phyloP scores from a whole-genome alignment of 2,329 filamentous ascomycete species.

The Aspergillus ustus region DNA sequence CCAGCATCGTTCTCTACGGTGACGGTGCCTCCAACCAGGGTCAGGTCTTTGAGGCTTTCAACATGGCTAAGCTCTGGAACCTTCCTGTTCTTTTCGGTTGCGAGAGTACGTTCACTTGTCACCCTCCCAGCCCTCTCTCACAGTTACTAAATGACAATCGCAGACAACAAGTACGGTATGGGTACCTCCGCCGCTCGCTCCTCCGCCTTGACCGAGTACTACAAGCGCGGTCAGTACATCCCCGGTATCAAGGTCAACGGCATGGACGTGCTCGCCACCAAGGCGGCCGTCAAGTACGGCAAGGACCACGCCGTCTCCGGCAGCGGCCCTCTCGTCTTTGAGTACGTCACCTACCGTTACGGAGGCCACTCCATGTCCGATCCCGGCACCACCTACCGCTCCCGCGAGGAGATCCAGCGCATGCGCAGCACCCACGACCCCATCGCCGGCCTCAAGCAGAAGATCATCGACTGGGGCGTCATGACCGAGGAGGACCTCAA shows the following conservation, averaged over 20 bases:
- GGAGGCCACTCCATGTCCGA: slow-evolving; percentile 99
- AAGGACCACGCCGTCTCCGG: slow-evolving; percentile 82
- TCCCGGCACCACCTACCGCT: slow-evolving; percentile 98
- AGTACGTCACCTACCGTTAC: slow-evolving; percentile 99
- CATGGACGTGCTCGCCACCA: slow-evolving; percentile 98
- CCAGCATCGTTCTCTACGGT: slow-evolving; percentile 89
- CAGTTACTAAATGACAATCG: slow-evolving; percentile 1
- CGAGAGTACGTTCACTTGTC: slow-evolving; percentile 73
- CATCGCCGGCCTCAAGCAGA: slow-evolving; percentile 96
- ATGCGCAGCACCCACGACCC: slow-evolving; percentile 99
- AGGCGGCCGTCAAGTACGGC: slow-evolving; percentile 91
- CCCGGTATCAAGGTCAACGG: slow-evolving; percentile 99
- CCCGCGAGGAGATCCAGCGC: slow-evolving; percentile 98
- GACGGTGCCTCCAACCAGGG: slow-evolving; percentile 99
- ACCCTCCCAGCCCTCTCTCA: background rate
- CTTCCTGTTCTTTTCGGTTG: slow-evolving; percentile 94
- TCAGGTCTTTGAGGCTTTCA: slow-evolving; percentile 99
- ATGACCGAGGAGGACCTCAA: slow-evolving; percentile 94
- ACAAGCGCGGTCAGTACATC: slow-evolving; percentile 99
- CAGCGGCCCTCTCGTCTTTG: slow-evolving; percentile 92
- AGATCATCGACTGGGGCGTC: slow-evolving; percentile 94
- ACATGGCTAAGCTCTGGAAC: slow-evolving; percentile 99
- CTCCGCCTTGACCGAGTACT: slow-evolving; percentile 97
- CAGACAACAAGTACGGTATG: slow-evolving; percentile 99
- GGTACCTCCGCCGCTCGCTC: slow-evolving; percentile 93